These are phyloP conservation scores for Tripidium arundinaceum DNA, from an alignment of 202 grass and related monocot species.

Conservation along the genomic window DNA sequence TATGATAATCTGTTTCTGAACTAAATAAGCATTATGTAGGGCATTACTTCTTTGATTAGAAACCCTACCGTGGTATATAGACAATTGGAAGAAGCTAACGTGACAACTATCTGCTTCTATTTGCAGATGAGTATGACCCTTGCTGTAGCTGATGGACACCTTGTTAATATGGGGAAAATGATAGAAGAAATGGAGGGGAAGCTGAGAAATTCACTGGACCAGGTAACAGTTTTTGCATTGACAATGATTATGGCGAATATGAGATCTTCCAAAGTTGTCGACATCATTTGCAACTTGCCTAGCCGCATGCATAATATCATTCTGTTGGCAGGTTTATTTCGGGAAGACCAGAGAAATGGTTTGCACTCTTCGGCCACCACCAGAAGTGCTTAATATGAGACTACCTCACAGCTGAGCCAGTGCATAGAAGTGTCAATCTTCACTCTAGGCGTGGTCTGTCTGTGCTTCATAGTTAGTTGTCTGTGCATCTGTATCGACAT, in stretches of 20 bases:
- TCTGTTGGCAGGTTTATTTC: constrained; percentile 75
- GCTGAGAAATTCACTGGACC: constrained; percentile 89
- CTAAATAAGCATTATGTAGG: background rate
- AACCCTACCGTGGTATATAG: background rate
- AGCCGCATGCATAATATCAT: background rate
- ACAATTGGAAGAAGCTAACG: constrained; percentile 7
- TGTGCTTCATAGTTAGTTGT: constrained; percentile 15
- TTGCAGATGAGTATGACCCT: constrained; percentile 82
- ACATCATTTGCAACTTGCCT: background rate
- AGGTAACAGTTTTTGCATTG: constrained; percentile 43
- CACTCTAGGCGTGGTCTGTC: constrained; percentile 1
- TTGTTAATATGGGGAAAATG: constrained; percentile 99
- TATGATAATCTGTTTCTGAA: background rate
- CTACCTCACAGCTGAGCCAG: constrained; percentile 63
- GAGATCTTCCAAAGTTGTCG: background rate
- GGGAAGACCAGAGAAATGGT: constrained; percentile 98
- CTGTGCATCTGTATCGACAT: background rate
- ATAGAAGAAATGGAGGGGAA: constrained; percentile 99
- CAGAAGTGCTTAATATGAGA: constrained; percentile 66
- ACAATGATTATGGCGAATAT: background rate
- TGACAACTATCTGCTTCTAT: constrained; percentile 7
- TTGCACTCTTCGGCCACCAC: constrained; percentile 72
- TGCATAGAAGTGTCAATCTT: constrained; percentile 20
- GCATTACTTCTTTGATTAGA: background rate
- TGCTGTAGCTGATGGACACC: constrained; percentile 79